Evolutionary conservation across 2,329 filamentous ascomycete genomes (phyloP).

Genomic region (Calonectria crousiana): DNA sequence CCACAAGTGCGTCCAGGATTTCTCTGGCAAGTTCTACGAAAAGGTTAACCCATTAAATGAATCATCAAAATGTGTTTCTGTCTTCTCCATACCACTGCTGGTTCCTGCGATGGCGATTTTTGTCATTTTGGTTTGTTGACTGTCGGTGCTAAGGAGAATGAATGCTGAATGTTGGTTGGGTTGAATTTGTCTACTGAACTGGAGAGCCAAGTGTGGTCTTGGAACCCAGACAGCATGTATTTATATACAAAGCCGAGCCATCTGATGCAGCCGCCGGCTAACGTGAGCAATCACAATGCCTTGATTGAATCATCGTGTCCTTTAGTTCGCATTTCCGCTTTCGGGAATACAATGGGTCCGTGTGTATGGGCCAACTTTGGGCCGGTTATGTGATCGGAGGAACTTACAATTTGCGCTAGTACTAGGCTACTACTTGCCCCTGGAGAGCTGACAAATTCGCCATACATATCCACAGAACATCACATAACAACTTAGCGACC

Average conservation of each 20-base stretch:
- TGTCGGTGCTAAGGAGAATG: not conserved
- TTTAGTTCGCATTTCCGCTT: not conserved
- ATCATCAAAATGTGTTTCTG: too few relatives aligned
- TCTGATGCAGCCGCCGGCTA: not conserved
- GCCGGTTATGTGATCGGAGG: constrained; percentile 30
- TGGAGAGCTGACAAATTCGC: not conserved
- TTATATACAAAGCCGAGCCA: not conserved
- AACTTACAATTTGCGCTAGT: not conserved
- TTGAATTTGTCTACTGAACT: not conserved
- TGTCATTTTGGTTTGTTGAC: constrained; percentile 23
- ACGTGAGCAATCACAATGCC: too few relatives aligned
- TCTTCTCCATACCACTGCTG: constrained; percentile 10
- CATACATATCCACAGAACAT: not conserved
- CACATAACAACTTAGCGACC: not conserved
- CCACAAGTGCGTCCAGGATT: constrained; percentile 34
- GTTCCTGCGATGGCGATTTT: constrained; percentile 33
- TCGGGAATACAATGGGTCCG: not conserved
- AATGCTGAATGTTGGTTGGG: not conserved
- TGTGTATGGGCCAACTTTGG: not conserved
- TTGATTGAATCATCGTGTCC: not conserved
- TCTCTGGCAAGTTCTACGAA: constrained; percentile 35
- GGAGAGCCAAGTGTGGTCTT: too few relatives aligned
- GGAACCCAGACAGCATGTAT: not conserved
- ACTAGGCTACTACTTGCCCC: not conserved
- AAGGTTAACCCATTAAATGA: not conserved